Percentiles rank a stretch among this genome's conserved stretches.
Conservation (phyloP, 176 grass and related monocot genomes). For the Bothriochloa decipiens region DNA sequence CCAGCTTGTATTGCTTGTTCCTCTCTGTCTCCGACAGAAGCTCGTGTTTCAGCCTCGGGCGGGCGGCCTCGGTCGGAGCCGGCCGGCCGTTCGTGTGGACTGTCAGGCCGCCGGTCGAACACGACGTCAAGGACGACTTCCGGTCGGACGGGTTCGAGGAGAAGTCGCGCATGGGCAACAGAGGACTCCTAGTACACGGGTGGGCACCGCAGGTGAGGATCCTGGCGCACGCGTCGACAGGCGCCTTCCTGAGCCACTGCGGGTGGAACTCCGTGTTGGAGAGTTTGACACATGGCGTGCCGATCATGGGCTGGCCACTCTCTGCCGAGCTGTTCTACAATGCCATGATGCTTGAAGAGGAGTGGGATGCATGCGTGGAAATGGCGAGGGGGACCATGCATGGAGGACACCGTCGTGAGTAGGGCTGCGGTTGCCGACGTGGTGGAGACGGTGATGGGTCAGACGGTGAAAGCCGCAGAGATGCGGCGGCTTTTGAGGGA, state of each 20-base stretch:
- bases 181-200: background rate
- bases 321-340: constrained; percentile 43
- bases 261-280: constrained; percentile 10
- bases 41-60: too few relatives aligned
- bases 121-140: too few relatives aligned
- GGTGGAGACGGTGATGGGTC: constrained; percentile 23
- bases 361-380: constrained; percentile 41
- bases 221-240: constrained; percentile 52
- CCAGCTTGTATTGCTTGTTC: too few relatives aligned
- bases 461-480: background rate
- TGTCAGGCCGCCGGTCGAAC: too few relatives aligned
- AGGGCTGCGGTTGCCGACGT: background rate
- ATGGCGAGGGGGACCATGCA: constrained; percentile 28
- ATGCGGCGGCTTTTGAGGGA: constrained; percentile 14
- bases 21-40: too few relatives aligned
- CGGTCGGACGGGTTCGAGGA: constrained; percentile 39
- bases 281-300: constrained; percentile 45
- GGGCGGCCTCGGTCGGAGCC: too few relatives aligned
- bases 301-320: constrained; percentile 44
- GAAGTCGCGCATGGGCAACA: background rate
- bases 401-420: background rate
- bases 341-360: constrained; percentile 30
- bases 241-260: constrained; percentile 34
- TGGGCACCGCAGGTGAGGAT: constrained; percentile 49
- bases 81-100: too few relatives aligned